Percentiles rank a stretch among this genome's conserved stretches.
Evolutionary conservation across 495 filamentous ascomycete genomes (phyloP).

Genomic region (Podospora pseudoanserina): DNA sequence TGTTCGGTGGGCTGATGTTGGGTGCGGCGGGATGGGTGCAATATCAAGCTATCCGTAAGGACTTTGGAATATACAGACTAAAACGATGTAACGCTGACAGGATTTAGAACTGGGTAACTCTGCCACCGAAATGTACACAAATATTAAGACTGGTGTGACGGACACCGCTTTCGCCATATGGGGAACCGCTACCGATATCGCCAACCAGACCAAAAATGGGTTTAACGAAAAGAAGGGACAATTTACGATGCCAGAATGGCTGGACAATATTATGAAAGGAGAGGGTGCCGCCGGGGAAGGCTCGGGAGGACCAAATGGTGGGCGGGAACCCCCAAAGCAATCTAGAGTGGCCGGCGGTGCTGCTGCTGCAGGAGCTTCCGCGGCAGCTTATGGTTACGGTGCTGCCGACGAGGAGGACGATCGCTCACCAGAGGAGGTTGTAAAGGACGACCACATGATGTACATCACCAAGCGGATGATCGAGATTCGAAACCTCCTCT

Average conservation of each 20-base stretch:
- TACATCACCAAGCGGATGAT: conserved; percentile 99
- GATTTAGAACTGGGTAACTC: conserved; percentile 80
- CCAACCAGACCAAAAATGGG: conserved; percentile 70
- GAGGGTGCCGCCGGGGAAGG: conserved; percentile 48
- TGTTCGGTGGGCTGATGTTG: conserved; percentile 85
- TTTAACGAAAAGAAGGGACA: conserved; percentile 82
- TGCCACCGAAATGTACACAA: conserved; percentile 72
- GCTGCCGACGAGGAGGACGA: conserved; percentile 67
- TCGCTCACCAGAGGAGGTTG: conserved; percentile 55
- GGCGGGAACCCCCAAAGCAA: conserved; percentile 55
- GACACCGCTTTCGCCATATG: conserved; percentile 62
- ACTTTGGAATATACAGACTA: background rate
- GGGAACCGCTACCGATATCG: conserved; percentile 66
- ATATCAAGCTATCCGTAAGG: conserved; percentile 89
- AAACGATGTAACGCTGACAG: conserved; percentile 20
- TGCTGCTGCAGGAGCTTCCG: conserved; percentile 59
- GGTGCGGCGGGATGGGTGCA: conserved; percentile 87
- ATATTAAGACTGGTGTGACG: conserved; percentile 64
- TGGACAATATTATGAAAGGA: conserved; percentile 66
- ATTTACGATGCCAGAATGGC: conserved; percentile 78
- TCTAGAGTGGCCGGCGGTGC: conserved; percentile 56
- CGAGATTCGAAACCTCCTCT: conserved; percentile 88
- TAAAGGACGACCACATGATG: conserved; percentile 99
- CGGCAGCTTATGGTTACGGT: conserved; percentile 74
- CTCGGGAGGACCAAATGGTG: conserved; percentile 39